Percentiles rank a stretch among this genome's conserved stretches.
These are phyloP conservation scores for Heliosperma pusillum DNA, from an alignment of 148 eudicot genomes.

Conservation along the genomic window DNA sequence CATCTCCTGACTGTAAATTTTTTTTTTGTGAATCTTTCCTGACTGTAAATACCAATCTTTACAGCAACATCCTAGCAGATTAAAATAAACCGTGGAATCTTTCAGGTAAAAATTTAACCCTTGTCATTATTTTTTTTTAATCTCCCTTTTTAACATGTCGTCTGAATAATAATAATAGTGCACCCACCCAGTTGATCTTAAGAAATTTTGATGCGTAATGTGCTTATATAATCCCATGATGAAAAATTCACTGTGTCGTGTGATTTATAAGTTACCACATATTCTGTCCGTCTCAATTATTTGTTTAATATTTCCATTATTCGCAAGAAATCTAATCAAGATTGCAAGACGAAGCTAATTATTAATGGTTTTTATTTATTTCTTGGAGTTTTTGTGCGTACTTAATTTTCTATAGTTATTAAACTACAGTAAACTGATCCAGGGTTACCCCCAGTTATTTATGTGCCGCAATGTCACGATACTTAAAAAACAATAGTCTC, in stretches of 20 bases:
- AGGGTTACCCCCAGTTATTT: too few species aligned
- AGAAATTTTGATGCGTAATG: background rate
- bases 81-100: background rate
- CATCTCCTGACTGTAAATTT: constrained; percentile 1
- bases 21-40: background rate
- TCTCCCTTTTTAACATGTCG: background rate
- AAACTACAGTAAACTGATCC: background rate
- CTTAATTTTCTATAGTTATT: background rate
- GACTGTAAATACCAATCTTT: background rate
- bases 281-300: background rate
- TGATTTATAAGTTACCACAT: background rate
- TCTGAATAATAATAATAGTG: background rate
- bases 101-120: constrained; percentile 18
- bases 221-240: background rate
- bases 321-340: too few species aligned
- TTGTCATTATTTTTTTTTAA: background rate
- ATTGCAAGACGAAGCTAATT: too few species aligned
- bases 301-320: too few species aligned
- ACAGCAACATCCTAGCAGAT: constrained; percentile 4
- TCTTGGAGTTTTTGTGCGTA: background rate
- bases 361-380: background rate
- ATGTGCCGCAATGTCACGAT: background rate
- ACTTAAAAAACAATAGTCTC: background rate
- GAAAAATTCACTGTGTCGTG: background rate
- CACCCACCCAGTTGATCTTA: background rate